These are phyloP conservation scores for Pterocarpus macrocarpus DNA, from an alignment of 306 rosid species.

Conservation along the genomic window DNA sequence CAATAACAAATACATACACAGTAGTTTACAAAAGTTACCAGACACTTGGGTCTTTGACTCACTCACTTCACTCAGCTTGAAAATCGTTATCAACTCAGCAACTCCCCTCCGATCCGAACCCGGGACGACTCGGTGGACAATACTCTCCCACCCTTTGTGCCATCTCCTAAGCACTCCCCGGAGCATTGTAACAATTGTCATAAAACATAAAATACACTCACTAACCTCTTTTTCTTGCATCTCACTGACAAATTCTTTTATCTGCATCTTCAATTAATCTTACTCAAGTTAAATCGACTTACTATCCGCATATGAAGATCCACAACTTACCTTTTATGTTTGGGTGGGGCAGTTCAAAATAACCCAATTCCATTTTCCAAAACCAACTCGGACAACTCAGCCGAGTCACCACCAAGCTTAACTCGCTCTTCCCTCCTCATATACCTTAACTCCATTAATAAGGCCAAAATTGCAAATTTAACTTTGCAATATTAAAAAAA, in stretches of 20 bases:
- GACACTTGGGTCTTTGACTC: neutral
- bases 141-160: conserved; percentile 62
- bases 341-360: neutral
- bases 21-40: conserved; percentile 47
- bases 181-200: conserved; percentile 37
- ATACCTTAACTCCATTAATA: no score
- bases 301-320: no score
- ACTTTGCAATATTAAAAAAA: no score
- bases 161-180: conserved; percentile 78
- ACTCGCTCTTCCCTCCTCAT: conserved; percentile 1
- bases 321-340: neutral
- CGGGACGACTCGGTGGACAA: conserved; percentile 80
- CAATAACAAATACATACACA: conserved; percentile 42
- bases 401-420: conserved; percentile 30
- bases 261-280: no score
- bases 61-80: conserved; percentile 22
- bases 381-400: conserved; percentile 41
- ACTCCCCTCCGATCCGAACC: conserved; percentile 63
- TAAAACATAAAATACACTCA: conserved; percentile 26
- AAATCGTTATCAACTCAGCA: conserved; percentile 42
- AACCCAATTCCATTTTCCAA: neutral
- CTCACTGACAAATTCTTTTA: neutral
- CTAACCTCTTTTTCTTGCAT: neutral
- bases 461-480: no score
- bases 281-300: no score